phyloP scores from a whole-genome alignment of 495 filamentous ascomycete genomes.

The Neurospora sp. region DNA sequence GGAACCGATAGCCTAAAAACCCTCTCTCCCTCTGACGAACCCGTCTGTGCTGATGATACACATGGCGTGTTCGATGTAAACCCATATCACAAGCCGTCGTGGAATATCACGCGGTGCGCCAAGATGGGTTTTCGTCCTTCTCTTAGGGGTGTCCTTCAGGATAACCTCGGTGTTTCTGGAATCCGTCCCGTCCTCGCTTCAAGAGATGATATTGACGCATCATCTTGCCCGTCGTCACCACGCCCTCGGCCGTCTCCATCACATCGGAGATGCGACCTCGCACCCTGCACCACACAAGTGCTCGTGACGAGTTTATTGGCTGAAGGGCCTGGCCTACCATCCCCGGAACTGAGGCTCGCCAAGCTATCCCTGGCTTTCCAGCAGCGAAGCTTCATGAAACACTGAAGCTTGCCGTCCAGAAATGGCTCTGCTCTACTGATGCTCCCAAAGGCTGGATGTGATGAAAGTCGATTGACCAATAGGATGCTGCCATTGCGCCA shows the following conservation, averaged over 20 bases:
- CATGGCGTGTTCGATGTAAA: background rate
- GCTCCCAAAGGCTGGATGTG: slow-evolving; percentile 9
- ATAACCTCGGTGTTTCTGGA: background rate
- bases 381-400: background rate
- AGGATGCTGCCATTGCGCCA: slow-evolving; percentile 12
- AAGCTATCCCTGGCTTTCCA: background rate
- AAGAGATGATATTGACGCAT: background rate
- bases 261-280: background rate
- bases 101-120: background rate
- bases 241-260: background rate
- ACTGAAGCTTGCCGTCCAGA: slow-evolving; percentile 5
- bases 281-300: background rate
- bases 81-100: background rate
- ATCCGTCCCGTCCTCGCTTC: background rate
- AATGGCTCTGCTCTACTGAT: slow-evolving; percentile 9
- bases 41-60: background rate
- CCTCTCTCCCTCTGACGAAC: background rate
- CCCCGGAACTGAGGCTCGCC: slow-evolving; percentile 4
- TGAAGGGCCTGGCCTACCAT: slow-evolving; percentile 4
- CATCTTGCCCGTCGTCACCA: background rate
- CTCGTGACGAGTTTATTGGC: background rate
- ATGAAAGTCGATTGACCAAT: slow-evolving; percentile 16
- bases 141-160: background rate
- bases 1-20: background rate
- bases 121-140: background rate